Evolutionary conservation across 2,329 filamentous ascomycete genomes (phyloP), one percentile per base, ranked within the genome.

Genomic region (Aureobasidium vineae): DNA sequence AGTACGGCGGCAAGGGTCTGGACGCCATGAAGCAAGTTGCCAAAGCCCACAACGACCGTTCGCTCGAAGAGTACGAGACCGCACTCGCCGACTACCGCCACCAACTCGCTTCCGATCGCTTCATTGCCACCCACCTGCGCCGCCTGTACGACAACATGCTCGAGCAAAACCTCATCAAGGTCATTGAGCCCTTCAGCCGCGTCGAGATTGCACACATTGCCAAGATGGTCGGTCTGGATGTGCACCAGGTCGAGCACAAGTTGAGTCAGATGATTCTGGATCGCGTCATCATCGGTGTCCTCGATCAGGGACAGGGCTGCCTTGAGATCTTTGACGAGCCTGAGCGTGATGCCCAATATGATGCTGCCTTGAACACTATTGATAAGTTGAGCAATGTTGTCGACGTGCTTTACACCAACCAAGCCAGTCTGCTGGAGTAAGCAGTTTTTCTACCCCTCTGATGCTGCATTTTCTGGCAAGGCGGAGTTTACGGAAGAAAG

Each of bases 11-110:
- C 73, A 92, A 94, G 80, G 95, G 92, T 76, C 87, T 99, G 70
- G 95, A 99, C 79, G 95, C 95, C 67, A 99, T 99, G 95, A 99
- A 99, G 83, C 93, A 96, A 36, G 94, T 99, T 69, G 95, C 94
- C 50, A 90, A 92, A 71, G 95, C 95, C 57, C 96, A 99, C 82
- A 89, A 91, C 68, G 96, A 98, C 82, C 90, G 95, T 64, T 97
- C 92, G 61, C 84, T 99, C 69, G 95, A 98, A 78, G 93, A 99
- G 80, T 99, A 99, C 79, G 96, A 99, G 81, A 89, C 89, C 71
- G 92, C 96, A 2, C 85, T 99, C 43, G 90, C 90, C 60, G 85
- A 91, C 71, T 99, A 96, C 83, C 88, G 92, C 71, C 94, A 92
- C 79, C 93, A 98, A 82, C 88, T 99, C 15, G 94, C 93, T 72